Evolutionary conservation across 805 yeast species (phyloP).

Genomic region (Metschnikowia drakensbergensis): DNA sequence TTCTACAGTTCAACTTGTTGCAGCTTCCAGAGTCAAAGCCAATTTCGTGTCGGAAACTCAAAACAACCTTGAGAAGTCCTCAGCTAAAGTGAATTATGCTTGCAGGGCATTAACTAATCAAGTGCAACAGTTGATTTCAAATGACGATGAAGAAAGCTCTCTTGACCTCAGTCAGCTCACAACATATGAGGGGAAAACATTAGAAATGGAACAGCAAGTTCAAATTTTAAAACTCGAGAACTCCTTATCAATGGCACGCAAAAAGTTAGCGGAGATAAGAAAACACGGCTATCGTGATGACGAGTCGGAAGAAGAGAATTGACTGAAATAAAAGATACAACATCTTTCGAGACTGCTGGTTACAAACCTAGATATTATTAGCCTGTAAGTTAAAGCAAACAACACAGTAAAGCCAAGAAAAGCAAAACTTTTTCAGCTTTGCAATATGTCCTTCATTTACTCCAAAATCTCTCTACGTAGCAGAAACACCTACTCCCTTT

Average conservation of each 20-base stretch:
- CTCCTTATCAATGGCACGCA: slow-evolving; percentile 65
- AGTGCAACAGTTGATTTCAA: slow-evolving; percentile 57
- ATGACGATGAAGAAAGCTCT: slow-evolving; percentile 30
- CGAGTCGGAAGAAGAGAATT: slow-evolving; percentile 7
- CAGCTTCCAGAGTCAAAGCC: slow-evolving; percentile 86
- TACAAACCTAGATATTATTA: too few species aligned
- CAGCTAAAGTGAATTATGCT: slow-evolving; percentile 67
- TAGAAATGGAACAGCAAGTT: slow-evolving; percentile 91
- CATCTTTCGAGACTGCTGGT: too few species aligned
- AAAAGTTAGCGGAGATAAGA: slow-evolving; percentile 79
- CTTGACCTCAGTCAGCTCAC: slow-evolving; percentile 66
- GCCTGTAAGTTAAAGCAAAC: too few species aligned
- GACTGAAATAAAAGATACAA: too few species aligned
- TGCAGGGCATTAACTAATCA: slow-evolving; percentile 68
- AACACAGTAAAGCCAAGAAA: too few species aligned
- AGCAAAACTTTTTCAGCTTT: too few species aligned
- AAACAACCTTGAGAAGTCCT: slow-evolving; percentile 64
- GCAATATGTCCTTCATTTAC: too few species aligned
- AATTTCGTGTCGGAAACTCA: slow-evolving; percentile 72
- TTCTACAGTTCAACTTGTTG: slow-evolving; percentile 86
- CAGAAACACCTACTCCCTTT: too few species aligned
- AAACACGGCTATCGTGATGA: slow-evolving; percentile 71
- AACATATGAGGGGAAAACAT: slow-evolving; percentile 76
- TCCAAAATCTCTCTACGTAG: too few species aligned
- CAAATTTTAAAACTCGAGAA: slow-evolving; percentile 82